Evolutionary conservation across 1,284 basidiomycete genomes (phyloP).

Genomic region (Sanghuangporus baumii): DNA sequence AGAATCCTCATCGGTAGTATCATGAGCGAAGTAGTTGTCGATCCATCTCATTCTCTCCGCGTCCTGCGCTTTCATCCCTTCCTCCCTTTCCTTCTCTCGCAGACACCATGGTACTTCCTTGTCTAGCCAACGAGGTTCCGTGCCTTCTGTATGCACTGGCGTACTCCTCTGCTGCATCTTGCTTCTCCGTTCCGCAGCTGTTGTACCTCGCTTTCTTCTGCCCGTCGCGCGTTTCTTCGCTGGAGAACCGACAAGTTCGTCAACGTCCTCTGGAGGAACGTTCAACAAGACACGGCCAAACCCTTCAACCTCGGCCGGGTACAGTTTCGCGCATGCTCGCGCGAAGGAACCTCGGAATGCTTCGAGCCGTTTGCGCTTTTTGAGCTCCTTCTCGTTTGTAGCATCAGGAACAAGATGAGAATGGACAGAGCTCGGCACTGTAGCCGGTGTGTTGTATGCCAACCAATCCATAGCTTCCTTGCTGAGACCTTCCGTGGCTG

Average conservation of each 20-base stretch:
- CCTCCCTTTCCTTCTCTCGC: constrained; percentile 46
- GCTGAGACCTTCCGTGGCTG: constrained; percentile 22
- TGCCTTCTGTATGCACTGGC: constrained; percentile 20
- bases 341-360: constrained; percentile 43
- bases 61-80: constrained; percentile 44
- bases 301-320: constrained; percentile 57
- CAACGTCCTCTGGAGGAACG: constrained; percentile 31
- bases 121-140: constrained; percentile 71
- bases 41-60: constrained; percentile 41
- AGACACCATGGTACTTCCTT: constrained; percentile 68
- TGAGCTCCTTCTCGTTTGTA: constrained; percentile 53
- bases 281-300: constrained; percentile 62
- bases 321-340: constrained; percentile 34
- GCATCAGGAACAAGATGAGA: constrained; percentile 18
- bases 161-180: background rate
- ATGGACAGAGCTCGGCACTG: background rate
- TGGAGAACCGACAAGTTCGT: constrained; percentile 23
- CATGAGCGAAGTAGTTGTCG: constrained; percentile 30
- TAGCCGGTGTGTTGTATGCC: constrained; percentile 12
- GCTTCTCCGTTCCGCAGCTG: constrained; percentile 18
- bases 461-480: constrained; percentile 30
- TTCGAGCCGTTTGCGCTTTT: constrained; percentile 55
- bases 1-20: constrained; percentile 32
- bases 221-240: constrained; percentile 31
- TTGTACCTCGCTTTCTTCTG: constrained; percentile 29